phyloP scores from a whole-genome alignment of 805 yeast genomes.

The Ogataea siamensis region DNA sequence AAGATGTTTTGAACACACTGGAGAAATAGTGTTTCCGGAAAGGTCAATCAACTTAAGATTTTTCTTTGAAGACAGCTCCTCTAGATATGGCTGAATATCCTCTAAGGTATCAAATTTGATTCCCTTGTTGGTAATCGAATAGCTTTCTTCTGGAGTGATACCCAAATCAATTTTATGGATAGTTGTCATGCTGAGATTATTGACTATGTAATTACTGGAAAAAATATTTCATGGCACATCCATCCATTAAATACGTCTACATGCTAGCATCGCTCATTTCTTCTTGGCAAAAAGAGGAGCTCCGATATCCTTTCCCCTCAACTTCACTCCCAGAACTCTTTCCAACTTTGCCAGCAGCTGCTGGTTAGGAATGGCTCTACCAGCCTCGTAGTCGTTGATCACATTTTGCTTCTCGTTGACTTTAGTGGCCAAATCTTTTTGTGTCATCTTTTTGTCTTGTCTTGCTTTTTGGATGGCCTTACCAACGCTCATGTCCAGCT shows the following conservation, averaged over 20 bases:
- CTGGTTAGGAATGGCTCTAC: constrained; percentile 95
- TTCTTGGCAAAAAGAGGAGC: constrained; percentile 71
- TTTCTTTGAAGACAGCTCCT: constrained; percentile 44
- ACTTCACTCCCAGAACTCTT: constrained; percentile 89
- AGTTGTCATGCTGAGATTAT: constrained; percentile 33
- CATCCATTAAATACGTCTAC: constrained; percentile 7
- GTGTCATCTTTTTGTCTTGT: constrained; percentile 84
- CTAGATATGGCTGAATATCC: constrained; percentile 71
- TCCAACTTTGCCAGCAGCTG: constrained; percentile 90
- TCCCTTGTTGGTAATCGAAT: constrained; percentile 71
- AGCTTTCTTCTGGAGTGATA: constrained; percentile 47
- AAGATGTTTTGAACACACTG: constrained; percentile 76
- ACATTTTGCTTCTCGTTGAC: constrained; percentile 95
- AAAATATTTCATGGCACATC: constrained; percentile 7
- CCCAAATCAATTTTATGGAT: constrained; percentile 33
- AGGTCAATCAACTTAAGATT: constrained; percentile 62
- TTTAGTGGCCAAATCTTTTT: constrained; percentile 94
- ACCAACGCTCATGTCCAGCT: constrained; percentile 81
- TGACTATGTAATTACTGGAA: neutral
- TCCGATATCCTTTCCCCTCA: constrained; percentile 95
- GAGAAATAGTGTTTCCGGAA: constrained; percentile 93
- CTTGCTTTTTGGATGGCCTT: constrained; percentile 83
- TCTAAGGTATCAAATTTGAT: constrained; percentile 68
- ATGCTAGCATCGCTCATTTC: constrained; percentile 27
- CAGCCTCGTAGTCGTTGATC: constrained; percentile 94